Conservation (phyloP, 495 filamentous ascomycete genomes). For the Neurospora sp. region DNA sequence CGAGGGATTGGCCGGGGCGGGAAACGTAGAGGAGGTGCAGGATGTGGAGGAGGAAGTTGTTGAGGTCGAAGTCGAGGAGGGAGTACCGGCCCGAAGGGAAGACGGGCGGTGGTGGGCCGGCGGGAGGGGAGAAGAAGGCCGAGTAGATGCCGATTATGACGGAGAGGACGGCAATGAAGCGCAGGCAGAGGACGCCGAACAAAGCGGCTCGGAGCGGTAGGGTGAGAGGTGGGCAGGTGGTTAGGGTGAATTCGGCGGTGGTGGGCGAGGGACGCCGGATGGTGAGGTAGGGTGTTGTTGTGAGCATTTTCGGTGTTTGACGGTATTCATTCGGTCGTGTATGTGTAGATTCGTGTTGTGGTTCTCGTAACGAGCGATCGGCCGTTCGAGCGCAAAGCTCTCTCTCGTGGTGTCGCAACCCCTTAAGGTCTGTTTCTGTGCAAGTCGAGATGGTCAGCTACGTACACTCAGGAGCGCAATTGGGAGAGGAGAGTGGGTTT, state of each 20-base stretch:
- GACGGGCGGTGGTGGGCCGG: neutral
- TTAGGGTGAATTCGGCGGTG: conserved; percentile 78
- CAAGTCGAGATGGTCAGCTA: neutral
- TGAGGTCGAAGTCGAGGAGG: conserved; percentile 4
- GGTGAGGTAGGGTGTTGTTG: conserved; percentile 44
- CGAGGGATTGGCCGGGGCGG: conserved; percentile 23
- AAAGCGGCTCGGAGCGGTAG: conserved; percentile 46
- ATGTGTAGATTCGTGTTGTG: neutral
- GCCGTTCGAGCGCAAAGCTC: neutral
- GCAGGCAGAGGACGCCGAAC: conserved; percentile 39
- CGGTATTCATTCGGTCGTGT: neutral
- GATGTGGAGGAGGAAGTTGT: conserved; percentile 21
- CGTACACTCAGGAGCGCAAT: neutral
- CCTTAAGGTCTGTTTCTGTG: neutral
- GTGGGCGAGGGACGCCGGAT: conserved; percentile 71
- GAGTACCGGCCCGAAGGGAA: neutral
- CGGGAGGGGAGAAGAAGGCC: conserved; percentile 7
- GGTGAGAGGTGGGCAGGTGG: conserved; percentile 53
- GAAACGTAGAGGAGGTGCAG: conserved; percentile 21
- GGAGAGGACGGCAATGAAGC: conserved; percentile 22
- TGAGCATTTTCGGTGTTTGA: conserved; percentile 33
- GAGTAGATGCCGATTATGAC: conserved; percentile 28
- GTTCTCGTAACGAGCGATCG: neutral
- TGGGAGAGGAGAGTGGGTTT: neutral
- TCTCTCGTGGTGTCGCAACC: neutral